These are phyloP conservation scores for Chalaropsis ovoidea DNA, from an alignment of 2,329 filamentous ascomycete species.

Conservation along the genomic window DNA sequence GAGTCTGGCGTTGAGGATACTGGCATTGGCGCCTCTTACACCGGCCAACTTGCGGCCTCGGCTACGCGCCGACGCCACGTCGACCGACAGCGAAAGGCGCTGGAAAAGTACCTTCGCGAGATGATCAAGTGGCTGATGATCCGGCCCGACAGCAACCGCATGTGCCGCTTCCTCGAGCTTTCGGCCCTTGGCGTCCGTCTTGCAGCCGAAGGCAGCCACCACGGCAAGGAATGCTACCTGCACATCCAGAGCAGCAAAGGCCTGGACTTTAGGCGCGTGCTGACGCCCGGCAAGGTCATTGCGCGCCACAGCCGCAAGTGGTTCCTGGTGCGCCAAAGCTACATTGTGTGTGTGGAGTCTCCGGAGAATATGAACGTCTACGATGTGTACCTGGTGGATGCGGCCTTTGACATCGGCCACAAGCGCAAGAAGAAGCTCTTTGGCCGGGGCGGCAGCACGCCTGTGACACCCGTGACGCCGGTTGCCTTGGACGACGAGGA, in stretches of 20 bases:
- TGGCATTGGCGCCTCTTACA: constrained; percentile 27
- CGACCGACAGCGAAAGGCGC: constrained; percentile 69
- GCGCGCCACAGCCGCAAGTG: constrained; percentile 83
- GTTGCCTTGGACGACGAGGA: constrained; percentile 23
- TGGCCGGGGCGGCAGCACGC: constrained; percentile 31
- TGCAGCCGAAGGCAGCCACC: constrained; percentile 90
- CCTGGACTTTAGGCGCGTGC: constrained; percentile 69
- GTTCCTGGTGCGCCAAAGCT: constrained; percentile 97
- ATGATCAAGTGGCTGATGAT: constrained; percentile 98
- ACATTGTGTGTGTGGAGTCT: constrained; percentile 95
- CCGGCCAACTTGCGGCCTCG: constrained; percentile 45
- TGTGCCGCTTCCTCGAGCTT: constrained; percentile 92
- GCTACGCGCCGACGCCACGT: constrained; percentile 53
- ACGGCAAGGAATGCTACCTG: constrained; percentile 92
- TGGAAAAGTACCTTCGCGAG: constrained; percentile 83
- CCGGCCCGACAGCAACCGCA: constrained; percentile 82
- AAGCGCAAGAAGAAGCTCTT: constrained; percentile 54
- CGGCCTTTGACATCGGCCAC: constrained; percentile 71
- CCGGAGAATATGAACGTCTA: constrained; percentile 98
- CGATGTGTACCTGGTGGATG: constrained; percentile 94
- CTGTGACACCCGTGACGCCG: constrained; percentile 20
- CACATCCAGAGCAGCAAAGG: constrained; percentile 88
- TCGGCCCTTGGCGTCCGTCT: constrained; percentile 88
- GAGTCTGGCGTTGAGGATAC: constrained; percentile 35
- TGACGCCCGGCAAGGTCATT: constrained; percentile 69